Evolutionary conservation across 768 basidiomycete species (phyloP), one percentile per base, ranked within the genome.

Genomic region (Hygrophoropsis aurantiaca): DNA sequence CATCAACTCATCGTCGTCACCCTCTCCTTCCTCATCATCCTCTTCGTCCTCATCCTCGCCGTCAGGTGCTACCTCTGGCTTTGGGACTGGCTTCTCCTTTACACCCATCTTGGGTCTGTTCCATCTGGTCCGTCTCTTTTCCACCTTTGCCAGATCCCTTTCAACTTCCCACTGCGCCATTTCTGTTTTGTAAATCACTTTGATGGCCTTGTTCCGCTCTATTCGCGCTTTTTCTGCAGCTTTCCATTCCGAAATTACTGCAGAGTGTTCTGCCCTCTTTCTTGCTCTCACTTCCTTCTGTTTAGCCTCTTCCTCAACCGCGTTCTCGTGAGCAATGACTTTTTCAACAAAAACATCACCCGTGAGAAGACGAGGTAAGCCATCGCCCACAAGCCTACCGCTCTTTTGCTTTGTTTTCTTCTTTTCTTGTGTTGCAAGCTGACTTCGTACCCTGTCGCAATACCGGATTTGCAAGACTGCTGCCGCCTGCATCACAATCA

Each of bases 351-450:
- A 63, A 2, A 53, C 49, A 2, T 61, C 47, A n/a, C 54, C 55
- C 11, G 55, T 53, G 18, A 67, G 46, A 8, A 57, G 51, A 30
- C 30, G 51, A 2, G 59, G 54, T 24, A 61, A 32, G 2, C 62
- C 56, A 47, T 66, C 58, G 11, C 44, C 53, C 20, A 43, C 49
- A 1, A 56, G 19, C 21, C 46, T 20, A 2, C 34, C 13, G 16
- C 32, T 43, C 16, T 19, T 47, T 6, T 21, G 20, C 21, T 40
- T 50, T 21, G 23, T 44, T 42, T 60, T 33, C 30, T 50, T 18
- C 16, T 57, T 41, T 24, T 54, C 51, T 20, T 56, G 51, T 15
- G 55, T 49, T 2, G 45, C 58, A 3, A 58, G 16, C 23, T 61
- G 59, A 15, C 47, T 34, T 0, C 34, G 19, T 13, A 61, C 5